A percentile compares a stretch with the other conserved stretches of the same genome.
Evolutionary conservation across 2,329 filamentous ascomycete genomes (phyloP).

Genomic region (Curvularia verruculosa): DNA sequence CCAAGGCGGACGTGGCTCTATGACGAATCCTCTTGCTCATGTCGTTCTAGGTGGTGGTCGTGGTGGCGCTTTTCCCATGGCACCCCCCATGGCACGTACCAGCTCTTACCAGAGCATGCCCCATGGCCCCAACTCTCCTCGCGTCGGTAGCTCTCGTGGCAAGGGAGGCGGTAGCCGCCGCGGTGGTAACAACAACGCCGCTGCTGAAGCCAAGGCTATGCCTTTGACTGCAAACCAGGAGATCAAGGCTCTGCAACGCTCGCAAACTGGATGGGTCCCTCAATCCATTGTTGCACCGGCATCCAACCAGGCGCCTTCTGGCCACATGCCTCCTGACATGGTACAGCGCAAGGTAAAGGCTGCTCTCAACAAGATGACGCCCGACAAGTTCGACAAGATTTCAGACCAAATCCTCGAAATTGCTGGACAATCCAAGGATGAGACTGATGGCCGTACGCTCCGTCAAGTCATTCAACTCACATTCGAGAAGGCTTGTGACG

Average conservation of each 20-base stretch:
- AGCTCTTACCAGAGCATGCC: slow-evolving; percentile 64
- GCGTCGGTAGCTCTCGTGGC: slow-evolving; percentile 67
- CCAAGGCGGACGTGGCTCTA: slow-evolving; percentile 33
- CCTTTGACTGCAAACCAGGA: slow-evolving; percentile 85
- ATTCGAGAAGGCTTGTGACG: slow-evolving; percentile 98
- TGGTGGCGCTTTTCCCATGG: slow-evolving; percentile 63
- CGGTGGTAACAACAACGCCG: slow-evolving; percentile 60
- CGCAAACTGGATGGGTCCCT: slow-evolving; percentile 87
- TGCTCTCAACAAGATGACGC: slow-evolving; percentile 99
- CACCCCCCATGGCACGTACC: slow-evolving; percentile 69
- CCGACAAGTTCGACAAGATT: slow-evolving; percentile 97
- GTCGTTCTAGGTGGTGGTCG: slow-evolving; percentile 61
- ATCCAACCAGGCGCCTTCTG: slow-evolving; percentile 21
- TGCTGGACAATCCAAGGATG: slow-evolving; percentile 92
- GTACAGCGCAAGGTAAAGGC: slow-evolving; percentile 99
- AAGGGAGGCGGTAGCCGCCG: slow-evolving; percentile 67
- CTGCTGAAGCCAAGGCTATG: slow-evolving; percentile 80
- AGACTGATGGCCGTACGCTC: slow-evolving; percentile 89
- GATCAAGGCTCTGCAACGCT: slow-evolving; percentile 76
- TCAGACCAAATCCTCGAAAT: slow-evolving; percentile 91
- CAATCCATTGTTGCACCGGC: slow-evolving; percentile 55
- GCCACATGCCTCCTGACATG: slow-evolving; percentile 81
- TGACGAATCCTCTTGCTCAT: slow-evolving; percentile 62
- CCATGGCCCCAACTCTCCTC: slow-evolving; percentile 71
- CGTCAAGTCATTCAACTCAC: slow-evolving; percentile 98